These are phyloP conservation scores for Chlamydomonas applanata DNA, from an alignment of 139 green algal species.

Conservation along the genomic window DNA sequence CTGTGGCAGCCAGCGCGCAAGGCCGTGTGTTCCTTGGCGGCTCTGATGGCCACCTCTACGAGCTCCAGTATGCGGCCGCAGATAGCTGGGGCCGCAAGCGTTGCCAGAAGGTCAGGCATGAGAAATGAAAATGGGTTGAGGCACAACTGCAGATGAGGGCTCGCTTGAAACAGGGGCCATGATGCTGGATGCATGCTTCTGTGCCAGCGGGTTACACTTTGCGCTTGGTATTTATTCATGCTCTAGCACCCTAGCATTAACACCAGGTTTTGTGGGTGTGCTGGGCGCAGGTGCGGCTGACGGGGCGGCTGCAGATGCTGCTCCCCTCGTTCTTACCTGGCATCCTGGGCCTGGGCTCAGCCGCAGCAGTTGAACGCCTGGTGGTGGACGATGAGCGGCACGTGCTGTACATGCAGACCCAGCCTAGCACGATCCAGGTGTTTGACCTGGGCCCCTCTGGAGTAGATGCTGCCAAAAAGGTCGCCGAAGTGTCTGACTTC, in stretches of 20 bases:
- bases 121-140: too few relatives aligned
- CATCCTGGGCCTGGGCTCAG: conserved; percentile 46
- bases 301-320: conserved; percentile 55
- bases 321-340: conserved; percentile 65
- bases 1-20: conserved; percentile 41
- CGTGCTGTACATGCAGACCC: conserved; percentile 81
- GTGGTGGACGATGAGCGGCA: conserved; percentile 75
- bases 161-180: background rate
- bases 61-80: conserved; percentile 75
- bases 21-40: conserved; percentile 93
- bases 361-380: conserved; percentile 67
- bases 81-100: conserved; percentile 70
- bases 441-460: conserved; percentile 84
- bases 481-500: conserved; percentile 73
- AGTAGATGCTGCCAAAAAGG: conserved; percentile 45
- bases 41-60: conserved; percentile 90
- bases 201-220: too few relatives aligned
- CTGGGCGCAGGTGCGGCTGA: conserved; percentile 51
- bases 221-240: too few relatives aligned
- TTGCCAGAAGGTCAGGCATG: conserved; percentile 76
- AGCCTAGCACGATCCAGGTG: conserved; percentile 65
- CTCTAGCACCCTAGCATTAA: too few relatives aligned
- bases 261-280: too few relatives aligned
- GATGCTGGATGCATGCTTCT: too few relatives aligned
- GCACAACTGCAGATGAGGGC: background rate